Evolutionary conservation across 352 stramenopile genomes (phyloP).

Genomic region (Pythium periplocum): DNA sequence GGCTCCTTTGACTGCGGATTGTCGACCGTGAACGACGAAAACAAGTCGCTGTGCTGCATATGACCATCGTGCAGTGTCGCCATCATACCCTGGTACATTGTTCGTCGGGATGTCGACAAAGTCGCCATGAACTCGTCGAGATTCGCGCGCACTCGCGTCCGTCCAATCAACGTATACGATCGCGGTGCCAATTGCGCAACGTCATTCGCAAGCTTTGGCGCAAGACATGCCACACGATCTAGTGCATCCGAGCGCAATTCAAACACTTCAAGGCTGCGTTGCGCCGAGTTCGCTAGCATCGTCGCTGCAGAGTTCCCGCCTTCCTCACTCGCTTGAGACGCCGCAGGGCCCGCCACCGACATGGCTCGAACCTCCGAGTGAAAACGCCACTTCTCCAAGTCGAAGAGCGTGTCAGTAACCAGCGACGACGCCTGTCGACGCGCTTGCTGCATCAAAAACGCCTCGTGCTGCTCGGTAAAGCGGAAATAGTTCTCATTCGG

Average conservation of each 20-base stretch:
- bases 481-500: constrained; percentile 39
- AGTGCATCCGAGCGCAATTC: constrained; percentile 41
- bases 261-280: constrained; percentile 38
- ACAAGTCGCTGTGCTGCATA: constrained; percentile 55
- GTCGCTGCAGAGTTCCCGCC: neutral
- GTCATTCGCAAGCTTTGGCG: constrained; percentile 18
- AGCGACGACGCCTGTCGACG: constrained; percentile 49
- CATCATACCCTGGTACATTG: constrained; percentile 55
- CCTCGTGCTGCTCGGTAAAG: constrained; percentile 46
- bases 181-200: constrained; percentile 19
- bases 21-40: constrained; percentile 41
- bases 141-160: constrained; percentile 46
- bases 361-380: constrained; percentile 9
- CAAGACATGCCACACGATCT: constrained; percentile 46
- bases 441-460: constrained; percentile 37
- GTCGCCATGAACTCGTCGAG: constrained; percentile 70
- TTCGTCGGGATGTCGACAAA: constrained; percentile 33
- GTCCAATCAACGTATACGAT: constrained; percentile 50
- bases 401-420: constrained; percentile 50
- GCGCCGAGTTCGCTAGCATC: constrained; percentile 4
- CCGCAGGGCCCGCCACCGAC: constrained; percentile 4
- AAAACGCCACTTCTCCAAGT: constrained; percentile 65
- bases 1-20: constrained; percentile 4
- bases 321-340: neutral
- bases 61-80: constrained; percentile 49